Base-by-base conservation (phyloP, 805 yeast genomes). In the Wickerhamomyces subpelliculosus region DNA sequence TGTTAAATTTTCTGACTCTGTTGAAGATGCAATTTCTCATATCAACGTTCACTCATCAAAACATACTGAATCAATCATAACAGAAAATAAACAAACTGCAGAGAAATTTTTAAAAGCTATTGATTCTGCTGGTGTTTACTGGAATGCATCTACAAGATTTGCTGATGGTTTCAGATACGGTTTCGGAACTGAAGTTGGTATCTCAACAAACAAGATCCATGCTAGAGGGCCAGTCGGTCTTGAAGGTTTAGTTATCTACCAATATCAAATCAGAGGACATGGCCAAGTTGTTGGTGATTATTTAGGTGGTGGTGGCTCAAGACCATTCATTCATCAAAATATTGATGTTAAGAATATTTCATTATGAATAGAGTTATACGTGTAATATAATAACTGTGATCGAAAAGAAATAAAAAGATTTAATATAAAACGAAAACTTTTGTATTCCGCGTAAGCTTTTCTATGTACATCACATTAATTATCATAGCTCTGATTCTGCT, bases 151-250 rank as follows among this genome's bases (percentile, higher is more conserved):
- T 17, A 87, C 97, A 8, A 72, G 99, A 56, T 93, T 93, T 65
- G 97, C 99, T 7, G 99, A 93, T 61, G 99, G 99, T 4, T 93
- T 86, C 72, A 75, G 98, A 58, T 93, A 90, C 56, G 99, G 99
- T 0, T 93, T 94, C 58, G 99, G 99, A 37, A 83, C 99, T 6
- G 99, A 93, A 61, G 98, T 93, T 14, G 99, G 99, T 26, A 90
- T 93, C 42, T 83, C 95, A 35, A 93, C 98, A 32, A 89, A 90
- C 57, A 93, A 93, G 61, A 87, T 93, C 45, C 99, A 93, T 58
- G 96, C 98, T 9, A 75, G 99, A 54, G 99, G 99, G 2, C 99
- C 98, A 13, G 97, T 93, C 25, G 99, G 99, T 3, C 70, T 93
- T 24, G 99, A 93, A 57, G 99, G 99, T 2, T 70, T 93, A 48